Percentiles rank a stretch among this genome's conserved stretches.
phyloP scores from a whole-genome alignment of 805 yeast species.

The Wickerhamiella brachini region DNA sequence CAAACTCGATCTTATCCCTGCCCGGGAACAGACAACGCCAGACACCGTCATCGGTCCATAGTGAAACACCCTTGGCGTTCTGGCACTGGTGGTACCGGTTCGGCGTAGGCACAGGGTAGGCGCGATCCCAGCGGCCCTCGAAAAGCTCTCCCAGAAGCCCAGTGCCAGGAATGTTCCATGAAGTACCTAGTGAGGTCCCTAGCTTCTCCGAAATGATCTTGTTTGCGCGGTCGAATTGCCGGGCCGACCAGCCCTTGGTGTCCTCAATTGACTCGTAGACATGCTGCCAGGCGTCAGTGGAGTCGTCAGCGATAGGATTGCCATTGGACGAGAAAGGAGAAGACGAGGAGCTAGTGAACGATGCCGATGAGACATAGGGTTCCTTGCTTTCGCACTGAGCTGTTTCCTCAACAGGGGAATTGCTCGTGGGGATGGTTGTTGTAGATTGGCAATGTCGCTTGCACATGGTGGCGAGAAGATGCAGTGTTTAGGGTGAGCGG shows the following conservation, averaged over 20 bases:
- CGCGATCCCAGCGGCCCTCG: slow-evolving; percentile 11
- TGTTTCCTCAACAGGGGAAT: not conserved
- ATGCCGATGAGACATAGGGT: not conserved
- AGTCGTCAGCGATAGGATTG: not conserved
- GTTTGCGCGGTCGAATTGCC: not conserved
- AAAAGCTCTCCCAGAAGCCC: not conserved
- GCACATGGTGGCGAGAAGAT: not conserved
- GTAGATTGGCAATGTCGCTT: not conserved
- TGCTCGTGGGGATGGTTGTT: not conserved
- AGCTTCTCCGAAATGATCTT: not conserved
- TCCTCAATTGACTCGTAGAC: not conserved
- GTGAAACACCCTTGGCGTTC: slow-evolving; percentile 50
- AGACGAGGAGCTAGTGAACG: not conserved
- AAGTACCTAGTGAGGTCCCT: not conserved
- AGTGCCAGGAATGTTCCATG: not conserved
- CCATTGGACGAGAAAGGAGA: not conserved
- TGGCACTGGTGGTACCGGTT: slow-evolving; percentile 49
- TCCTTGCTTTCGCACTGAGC: not conserved
- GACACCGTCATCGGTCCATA: slow-evolving; percentile 74
- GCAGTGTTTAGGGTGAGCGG: not conserved
- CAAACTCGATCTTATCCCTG: slow-evolving; percentile 14
- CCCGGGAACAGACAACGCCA: slow-evolving; percentile 87
- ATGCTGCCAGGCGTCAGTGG: not conserved
- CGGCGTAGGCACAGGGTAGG: slow-evolving; percentile 42
- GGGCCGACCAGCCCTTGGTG: slow-evolving; percentile 1